Conservation (phyloP, 2,329 filamentous ascomycete species). For the Neoscytalidium dimidiatum region DNA sequence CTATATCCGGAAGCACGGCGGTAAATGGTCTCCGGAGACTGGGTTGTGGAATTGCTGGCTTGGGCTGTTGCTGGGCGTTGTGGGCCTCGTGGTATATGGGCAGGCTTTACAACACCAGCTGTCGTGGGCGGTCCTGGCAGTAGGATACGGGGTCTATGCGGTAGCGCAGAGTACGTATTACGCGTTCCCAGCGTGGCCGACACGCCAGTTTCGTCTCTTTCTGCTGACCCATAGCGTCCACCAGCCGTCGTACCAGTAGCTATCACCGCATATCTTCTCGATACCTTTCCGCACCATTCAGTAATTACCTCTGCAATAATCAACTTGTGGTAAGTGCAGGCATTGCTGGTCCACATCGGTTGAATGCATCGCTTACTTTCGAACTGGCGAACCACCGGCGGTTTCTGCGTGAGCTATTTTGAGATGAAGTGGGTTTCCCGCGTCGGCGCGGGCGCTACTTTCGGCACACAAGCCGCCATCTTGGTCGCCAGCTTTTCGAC, state of each 20-base stretch:
- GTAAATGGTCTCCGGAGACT: slow-evolving; percentile 28
- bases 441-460: slow-evolving; percentile 32
- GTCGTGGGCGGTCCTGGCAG: slow-evolving; percentile 32
- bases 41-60: slow-evolving; percentile 35
- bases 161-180: slow-evolving; percentile 9
- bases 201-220: not conserved
- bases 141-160: slow-evolving; percentile 33
- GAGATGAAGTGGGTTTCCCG: slow-evolving; percentile 35
- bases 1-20: slow-evolving; percentile 32
- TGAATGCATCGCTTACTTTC: not conserved
- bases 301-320: slow-evolving; percentile 35
- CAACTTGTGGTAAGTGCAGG: slow-evolving; percentile 26
- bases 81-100: slow-evolving; percentile 35
- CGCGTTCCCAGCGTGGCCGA: not conserved
- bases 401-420: slow-evolving; percentile 39
- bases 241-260: slow-evolving; percentile 19
- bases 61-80: slow-evolving; percentile 32
- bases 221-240: not conserved
- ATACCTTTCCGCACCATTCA: slow-evolving; percentile 35
- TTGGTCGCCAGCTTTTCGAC: slow-evolving; percentile 25
- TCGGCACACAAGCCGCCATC: slow-evolving; percentile 38
- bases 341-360: not conserved
- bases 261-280: slow-evolving; percentile 36
- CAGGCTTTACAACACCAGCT: slow-evolving; percentile 35
- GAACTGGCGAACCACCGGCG: slow-evolving; percentile 30